Percentiles rank a stretch among this genome's conserved stretches.
Evolutionary conservation across 306 rosid species (phyloP).

Genomic region (Clitoria ternatea): DNA sequence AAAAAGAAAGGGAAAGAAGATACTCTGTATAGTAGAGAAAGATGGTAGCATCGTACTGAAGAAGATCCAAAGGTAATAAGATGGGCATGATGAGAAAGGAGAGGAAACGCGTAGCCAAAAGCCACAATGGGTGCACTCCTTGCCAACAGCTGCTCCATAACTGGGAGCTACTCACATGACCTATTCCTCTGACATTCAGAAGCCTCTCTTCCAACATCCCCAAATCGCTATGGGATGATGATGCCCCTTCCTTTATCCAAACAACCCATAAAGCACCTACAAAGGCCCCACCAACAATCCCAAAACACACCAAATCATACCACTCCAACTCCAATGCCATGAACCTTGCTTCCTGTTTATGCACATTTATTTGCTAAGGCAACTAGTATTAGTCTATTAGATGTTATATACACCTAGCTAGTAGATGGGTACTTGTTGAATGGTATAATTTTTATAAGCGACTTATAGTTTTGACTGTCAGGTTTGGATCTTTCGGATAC

Average conservation of each 20-base stretch:
- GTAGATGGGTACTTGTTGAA: too few relatives aligned
- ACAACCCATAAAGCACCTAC: conserved; percentile 47
- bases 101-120: conserved; percentile 43
- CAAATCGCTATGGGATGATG: conserved; percentile 25
- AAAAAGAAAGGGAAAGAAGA: neutral
- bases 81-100: conserved; percentile 40
- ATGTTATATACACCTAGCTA: too few relatives aligned
- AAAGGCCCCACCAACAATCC: conserved; percentile 42
- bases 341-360: too few relatives aligned
- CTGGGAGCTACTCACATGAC: conserved; percentile 39
- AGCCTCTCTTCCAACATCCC: conserved; percentile 43
- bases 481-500: too few relatives aligned
- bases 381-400: too few relatives aligned
- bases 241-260: conserved; percentile 42
- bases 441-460: too few relatives aligned
- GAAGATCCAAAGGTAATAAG: conserved; percentile 44
- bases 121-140: conserved; percentile 57
- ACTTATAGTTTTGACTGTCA: too few relatives aligned
- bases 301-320: conserved; percentile 72
- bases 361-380: too few relatives aligned
- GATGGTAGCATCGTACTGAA: conserved; percentile 36
- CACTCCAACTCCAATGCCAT: conserved; percentile 58
- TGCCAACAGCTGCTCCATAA: conserved; percentile 72
- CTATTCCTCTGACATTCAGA: conserved; percentile 14
- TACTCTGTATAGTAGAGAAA: conserved; percentile 77